Base-by-base conservation (phyloP, 257 asterid species). In the Gardenia jasminoides region DNA sequence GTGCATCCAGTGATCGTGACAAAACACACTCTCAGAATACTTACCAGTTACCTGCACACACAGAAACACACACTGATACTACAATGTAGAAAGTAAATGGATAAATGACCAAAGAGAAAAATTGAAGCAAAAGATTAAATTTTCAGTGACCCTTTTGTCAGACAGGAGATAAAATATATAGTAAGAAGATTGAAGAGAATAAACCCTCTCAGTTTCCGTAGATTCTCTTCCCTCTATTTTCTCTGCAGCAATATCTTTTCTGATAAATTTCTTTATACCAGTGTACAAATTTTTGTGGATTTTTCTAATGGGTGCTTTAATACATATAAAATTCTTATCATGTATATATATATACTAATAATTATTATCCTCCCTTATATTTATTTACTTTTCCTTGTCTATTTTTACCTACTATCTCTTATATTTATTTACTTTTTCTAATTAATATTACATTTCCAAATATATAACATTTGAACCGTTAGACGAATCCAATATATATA, bases 1-100 rank as follows among this genome's bases (percentile, higher is more conserved):
- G 87, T 74, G 83, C 81, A 70, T 10, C 70, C 65, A 36, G 31
- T 46, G 84, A 80, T 70, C 17, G 66, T 69, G 86, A 80, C 82
- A 78, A 78, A 82, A 80, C 77, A 52, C 78, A 71, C 56, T 62
- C 46, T 66, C 56, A 43, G 31, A 69, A 70, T 17, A 6, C 70
- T 78, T 56, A 43, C n/a, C 46, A 16, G 10, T 78, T 56, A 43
- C n/a, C 46, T 31, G 10, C 62, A 47, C 59, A 46, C 59, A 8
- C 20, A 43, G 10, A 67, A 3, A 39, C 13, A 30, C 77, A 68
- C 59, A 54, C 65, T 58, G 4, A 22, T 58, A 24, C 28, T 58
- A 58, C 11, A 4, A 54, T 31, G 69, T 47, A 50, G 68, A 28
- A 17, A 69, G 68, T 54, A 68, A 39, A 68, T 11, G 69, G 70